These are phyloP conservation scores for Magnolia sinica DNA, from an alignment of 164 flowering plant genomes.

Conservation along the genomic window DNA sequence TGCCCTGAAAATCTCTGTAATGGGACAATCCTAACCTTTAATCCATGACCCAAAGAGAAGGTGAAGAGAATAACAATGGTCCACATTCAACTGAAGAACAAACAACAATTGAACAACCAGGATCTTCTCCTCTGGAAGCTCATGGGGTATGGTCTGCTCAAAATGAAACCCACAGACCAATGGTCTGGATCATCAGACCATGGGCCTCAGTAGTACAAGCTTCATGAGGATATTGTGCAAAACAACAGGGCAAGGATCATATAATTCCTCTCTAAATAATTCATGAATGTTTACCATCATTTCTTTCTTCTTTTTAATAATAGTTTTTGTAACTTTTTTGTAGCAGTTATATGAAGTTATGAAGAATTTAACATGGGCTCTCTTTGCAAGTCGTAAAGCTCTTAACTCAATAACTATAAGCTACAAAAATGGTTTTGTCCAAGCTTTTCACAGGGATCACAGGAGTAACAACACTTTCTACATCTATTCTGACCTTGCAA, in stretches of 20 bases:
- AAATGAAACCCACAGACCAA: neutral
- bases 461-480: slow-evolving; percentile 78
- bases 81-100: neutral
- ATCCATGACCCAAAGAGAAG: neutral
- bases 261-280: neutral
- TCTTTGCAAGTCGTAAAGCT: slow-evolving; percentile 83
- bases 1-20: too few species aligned
- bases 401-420: slow-evolving; percentile 85
- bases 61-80: neutral
- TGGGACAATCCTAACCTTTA: neutral
- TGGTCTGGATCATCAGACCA: neutral
- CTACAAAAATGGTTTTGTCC: slow-evolving; percentile 88
- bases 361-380: slow-evolving; percentile 88
- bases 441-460: slow-evolving; percentile 94
- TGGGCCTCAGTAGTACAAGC: too few species aligned
- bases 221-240: too few species aligned
- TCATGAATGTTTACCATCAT: neutral
- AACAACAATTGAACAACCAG: too few species aligned
- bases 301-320: neutral
- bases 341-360: slow-evolving; percentile 75
- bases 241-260: neutral
- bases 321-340: neutral
- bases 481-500: slow-evolving; percentile 71
- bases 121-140: neutral
- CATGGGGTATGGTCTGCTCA: neutral